phyloP scores from a whole-genome alignment of 768 basidiomycete genomes.

The Lactarius sp. region DNA sequence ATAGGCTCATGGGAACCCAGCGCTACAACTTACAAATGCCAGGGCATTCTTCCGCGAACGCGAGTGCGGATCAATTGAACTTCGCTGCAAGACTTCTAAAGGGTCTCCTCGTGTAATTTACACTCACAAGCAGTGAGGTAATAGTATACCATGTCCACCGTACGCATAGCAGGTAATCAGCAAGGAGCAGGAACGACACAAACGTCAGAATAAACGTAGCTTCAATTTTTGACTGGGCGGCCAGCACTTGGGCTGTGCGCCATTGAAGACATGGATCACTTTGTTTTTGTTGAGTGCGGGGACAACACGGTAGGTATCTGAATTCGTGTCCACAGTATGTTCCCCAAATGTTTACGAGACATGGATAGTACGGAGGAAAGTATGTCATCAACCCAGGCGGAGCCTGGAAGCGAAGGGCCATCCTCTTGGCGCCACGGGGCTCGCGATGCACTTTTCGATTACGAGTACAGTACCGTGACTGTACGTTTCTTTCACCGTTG shows the following conservation, averaged over 20 bases:
- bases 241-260: slow-evolving; percentile 60
- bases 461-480: slow-evolving; percentile 78
- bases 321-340: background rate
- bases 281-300: slow-evolving; percentile 68
- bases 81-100: background rate
- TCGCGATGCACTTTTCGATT: slow-evolving; percentile 87
- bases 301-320: slow-evolving; percentile 65
- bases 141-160: background rate
- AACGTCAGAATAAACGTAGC: no score
- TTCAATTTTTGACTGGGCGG: no score
- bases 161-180: no score
- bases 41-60: background rate
- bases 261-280: slow-evolving; percentile 59
- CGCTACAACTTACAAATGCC: no score
- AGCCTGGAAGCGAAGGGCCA: slow-evolving; percentile 85
- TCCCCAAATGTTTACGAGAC: background rate
- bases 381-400: slow-evolving; percentile 83
- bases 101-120: background rate
- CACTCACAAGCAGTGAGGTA: background rate
- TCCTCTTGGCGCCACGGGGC: slow-evolving; percentile 75
- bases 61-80: slow-evolving; percentile 2
- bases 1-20: no score
- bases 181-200: no score
- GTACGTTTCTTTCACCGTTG: slow-evolving; percentile 28
- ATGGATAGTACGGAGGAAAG: slow-evolving; percentile 68